These are phyloP conservation scores for Candida rishiriensis DNA, from an alignment of 805 yeast species.

Conservation along the genomic window DNA sequence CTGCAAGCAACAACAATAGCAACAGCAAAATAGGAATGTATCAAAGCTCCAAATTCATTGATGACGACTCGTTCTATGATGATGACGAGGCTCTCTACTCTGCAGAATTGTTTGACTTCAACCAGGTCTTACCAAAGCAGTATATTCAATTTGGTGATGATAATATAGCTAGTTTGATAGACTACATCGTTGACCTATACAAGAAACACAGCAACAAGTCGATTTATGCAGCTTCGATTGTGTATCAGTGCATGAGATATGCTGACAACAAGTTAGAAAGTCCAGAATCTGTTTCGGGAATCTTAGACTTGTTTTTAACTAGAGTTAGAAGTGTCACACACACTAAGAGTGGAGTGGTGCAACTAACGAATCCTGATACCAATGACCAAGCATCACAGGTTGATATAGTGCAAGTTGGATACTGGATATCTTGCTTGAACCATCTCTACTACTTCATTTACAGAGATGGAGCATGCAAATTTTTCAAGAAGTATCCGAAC, in stretches of 20 bases:
- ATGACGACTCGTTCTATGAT: conserved; percentile 29
- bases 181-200: conserved; percentile 43
- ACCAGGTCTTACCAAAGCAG: conserved; percentile 50
- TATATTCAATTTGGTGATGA: conserved; percentile 58
- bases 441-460: conserved; percentile 72
- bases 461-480: conserved; percentile 51
- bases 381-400: conserved; percentile 34
- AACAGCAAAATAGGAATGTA: conserved; percentile 14
- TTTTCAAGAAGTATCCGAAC: conserved; percentile 51
- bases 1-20: too few species aligned
- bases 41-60: conserved; percentile 26
- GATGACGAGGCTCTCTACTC: too few species aligned
- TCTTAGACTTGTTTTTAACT: conserved; percentile 56
- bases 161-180: conserved; percentile 45
- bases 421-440: conserved; percentile 83
- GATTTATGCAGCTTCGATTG: conserved; percentile 61
- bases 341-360: conserved; percentile 55
- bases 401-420: conserved; percentile 69
- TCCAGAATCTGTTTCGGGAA: conserved; percentile 49
- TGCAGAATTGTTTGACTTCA: conserved; percentile 49
- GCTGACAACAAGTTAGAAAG: conserved; percentile 57
- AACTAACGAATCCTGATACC: conserved; percentile 10
- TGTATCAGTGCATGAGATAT: conserved; percentile 67
- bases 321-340: conserved; percentile 57
- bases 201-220: conserved; percentile 44